Evolutionary conservation across 129 eudicot genomes (phyloP), one percentile per base, ranked within the genome.

Genomic region (Chrysanthemum makinoi): DNA sequence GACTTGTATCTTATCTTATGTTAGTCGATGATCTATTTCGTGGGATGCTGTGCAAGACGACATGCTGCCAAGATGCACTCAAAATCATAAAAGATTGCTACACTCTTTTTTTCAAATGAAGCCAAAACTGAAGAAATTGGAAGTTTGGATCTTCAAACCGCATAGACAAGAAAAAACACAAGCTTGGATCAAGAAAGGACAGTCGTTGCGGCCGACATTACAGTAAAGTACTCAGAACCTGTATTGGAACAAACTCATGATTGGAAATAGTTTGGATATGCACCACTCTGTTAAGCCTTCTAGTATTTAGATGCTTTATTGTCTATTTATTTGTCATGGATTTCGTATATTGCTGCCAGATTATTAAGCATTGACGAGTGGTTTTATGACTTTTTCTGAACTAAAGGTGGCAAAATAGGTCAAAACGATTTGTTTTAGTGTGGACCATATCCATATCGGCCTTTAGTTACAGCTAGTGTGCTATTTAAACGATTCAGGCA

Each of bases 31-130:
- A 67, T 89, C 68, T 93, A 93, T 87, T 89, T 93, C 63, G 91
- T 93, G 63, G 96, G 98, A 70, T 89, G 96, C 65, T 93, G 95
- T 75, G 96, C 98, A 44, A 83, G 96, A 82, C 78, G 87, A 74
- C 80, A 87, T 77, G 98, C 98, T 62, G 86, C 86, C 15, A 70
- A 83, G 19, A 83, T 75, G 51, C 60, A 61, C 75, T 80, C 86
- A 3, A 92, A 92, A 87, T 80, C 77, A 77, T 89, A 81, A 91
- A 73, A 76, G 56, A 46, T 48, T 20, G 35, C 19, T 64, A 51
- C 44, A 20, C 33, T 72, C 17, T 57, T 75, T 22, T 22, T 22
- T 52, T 56, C 28, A 8, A 11, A 2, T 28, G 35, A 20, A 22
- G 65, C 66, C 22, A 22, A 24, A 33, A 72, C 68, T 15, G 28